These are phyloP conservation scores for Yamadazyma atmosphaerica DNA, from an alignment of 1,139 yeast genomes.

Conservation along the genomic window DNA sequence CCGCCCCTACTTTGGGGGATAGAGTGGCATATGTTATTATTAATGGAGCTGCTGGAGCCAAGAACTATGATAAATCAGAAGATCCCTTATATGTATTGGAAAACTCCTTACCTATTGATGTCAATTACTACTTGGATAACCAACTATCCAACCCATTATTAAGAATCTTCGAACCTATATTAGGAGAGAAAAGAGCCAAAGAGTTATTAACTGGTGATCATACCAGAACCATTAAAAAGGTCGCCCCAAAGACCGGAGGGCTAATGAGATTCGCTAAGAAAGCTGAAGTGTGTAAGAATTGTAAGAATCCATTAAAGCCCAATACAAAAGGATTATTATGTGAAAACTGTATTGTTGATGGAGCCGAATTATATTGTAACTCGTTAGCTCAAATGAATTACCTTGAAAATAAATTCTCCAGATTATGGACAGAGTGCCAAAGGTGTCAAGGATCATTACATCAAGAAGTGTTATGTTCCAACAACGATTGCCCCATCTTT, in stretches of 20 bases:
- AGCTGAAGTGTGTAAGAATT: conserved; percentile 83
- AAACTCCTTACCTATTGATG: conserved; percentile 89
- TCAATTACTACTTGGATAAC: conserved; percentile 89
- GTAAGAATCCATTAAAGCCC: conserved; percentile 75
- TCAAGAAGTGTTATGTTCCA: conserved; percentile 93
- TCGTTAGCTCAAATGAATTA: conserved; percentile 79
- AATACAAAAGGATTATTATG: conserved; percentile 79
- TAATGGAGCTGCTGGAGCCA: conserved; percentile 71
- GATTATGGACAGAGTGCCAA: conserved; percentile 98
- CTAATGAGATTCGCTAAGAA: conserved; percentile 90
- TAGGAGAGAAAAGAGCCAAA: conserved; percentile 83
- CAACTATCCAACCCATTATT: conserved; percentile 90
- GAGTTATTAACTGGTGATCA: conserved; percentile 80
- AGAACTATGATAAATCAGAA: conserved; percentile 93
- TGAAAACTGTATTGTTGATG: conserved; percentile 76
- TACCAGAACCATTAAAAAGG: conserved; percentile 73
- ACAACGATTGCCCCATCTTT: conserved; percentile 95
- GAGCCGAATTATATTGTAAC: conserved; percentile 76
- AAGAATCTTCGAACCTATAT: conserved; percentile 92
- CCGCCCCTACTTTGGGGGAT: conserved; percentile 96
- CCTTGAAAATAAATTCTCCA: conserved; percentile 78
- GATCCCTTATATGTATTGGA: conserved; percentile 94
- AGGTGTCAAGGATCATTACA: conserved; percentile 95
- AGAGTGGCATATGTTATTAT: conserved; percentile 97
- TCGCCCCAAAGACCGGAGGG: conserved; percentile 71